Percentiles rank a stretch among this genome's conserved stretches.
phyloP scores from a whole-genome alignment of 2,329 filamentous ascomycete species.

The Didymella pomorum region DNA sequence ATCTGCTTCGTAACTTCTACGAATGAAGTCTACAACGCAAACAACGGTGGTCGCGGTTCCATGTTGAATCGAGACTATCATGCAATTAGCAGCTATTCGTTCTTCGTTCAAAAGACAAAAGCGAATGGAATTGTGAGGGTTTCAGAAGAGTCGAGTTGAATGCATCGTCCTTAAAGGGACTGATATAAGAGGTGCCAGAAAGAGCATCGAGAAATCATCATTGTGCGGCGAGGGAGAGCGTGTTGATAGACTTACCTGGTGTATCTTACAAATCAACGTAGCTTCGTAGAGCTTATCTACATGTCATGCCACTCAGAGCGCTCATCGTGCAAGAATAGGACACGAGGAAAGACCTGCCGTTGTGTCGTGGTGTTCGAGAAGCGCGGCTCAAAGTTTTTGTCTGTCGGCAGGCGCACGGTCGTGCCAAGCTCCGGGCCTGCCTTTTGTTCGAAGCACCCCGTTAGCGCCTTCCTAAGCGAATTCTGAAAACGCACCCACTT shows the following conservation, averaged over 20 bases:
- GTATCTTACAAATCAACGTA: background rate
- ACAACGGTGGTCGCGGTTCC: slow-evolving; percentile 8
- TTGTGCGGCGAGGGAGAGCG: slow-evolving; percentile 14
- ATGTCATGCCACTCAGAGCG: background rate
- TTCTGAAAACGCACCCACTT: slow-evolving; percentile 15
- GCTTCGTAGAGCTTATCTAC: background rate
- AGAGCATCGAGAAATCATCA: slow-evolving; percentile 36
- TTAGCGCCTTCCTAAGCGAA: slow-evolving; percentile 22
- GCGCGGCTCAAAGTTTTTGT: slow-evolving; percentile 19
- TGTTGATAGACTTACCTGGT: slow-evolving; percentile 4
- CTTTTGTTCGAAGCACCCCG: slow-evolving; percentile 10
- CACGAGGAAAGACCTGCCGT: background rate
- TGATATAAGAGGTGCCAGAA: slow-evolving; percentile 87
- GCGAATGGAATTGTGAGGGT: slow-evolving; percentile 7
- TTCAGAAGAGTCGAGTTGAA: slow-evolving; percentile 50
- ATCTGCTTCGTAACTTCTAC: slow-evolving; percentile 13
- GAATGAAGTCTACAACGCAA: slow-evolving; percentile 16
- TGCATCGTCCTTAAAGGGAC: slow-evolving; percentile 53
- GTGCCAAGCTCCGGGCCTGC: slow-evolving; percentile 6
- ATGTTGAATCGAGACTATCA: background rate
- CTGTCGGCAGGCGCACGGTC: slow-evolving; percentile 1
- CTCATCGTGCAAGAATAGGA: background rate
- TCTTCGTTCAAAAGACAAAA: background rate
- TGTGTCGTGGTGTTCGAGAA: slow-evolving; percentile 7
- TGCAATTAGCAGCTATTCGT: slow-evolving; percentile 8